Base-by-base conservation (phyloP, 1,284 basidiomycete species). In the Trametes versicolor region DNA sequence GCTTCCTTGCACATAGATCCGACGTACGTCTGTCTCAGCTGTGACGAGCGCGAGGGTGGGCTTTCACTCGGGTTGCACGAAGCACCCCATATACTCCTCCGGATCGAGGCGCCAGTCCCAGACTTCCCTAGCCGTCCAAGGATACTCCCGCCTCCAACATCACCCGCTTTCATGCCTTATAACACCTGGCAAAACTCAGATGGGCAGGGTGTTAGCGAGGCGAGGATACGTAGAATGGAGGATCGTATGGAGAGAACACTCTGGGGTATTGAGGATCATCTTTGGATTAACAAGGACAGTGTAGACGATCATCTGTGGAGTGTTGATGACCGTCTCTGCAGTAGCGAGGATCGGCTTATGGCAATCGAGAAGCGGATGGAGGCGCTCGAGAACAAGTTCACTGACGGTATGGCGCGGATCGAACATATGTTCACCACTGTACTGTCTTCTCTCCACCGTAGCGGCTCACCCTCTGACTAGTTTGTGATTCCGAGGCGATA, bases 391-490 rank as follows among this genome's bases (percentile, higher is more conserved):
- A 41, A 25, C 19, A 34, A 25, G 23, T 3, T 61, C 15, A 25
- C 23, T 8, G 45, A 52, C 15, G 23, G 60, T 4, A 21, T 55
- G 32, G 17, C n/a, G 34, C 52, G 52, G 43, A 55, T 61, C 19
- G 53, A 61, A 34, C 45, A 55, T 12, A 61, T 41, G 45, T 61
- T 61, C 47, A 21, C 36, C n/a, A 21, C 37, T 10, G n/a, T 61
- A 34, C 13, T 61, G 23, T 37, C 43, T 7, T n/a, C 41, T 1
- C 21, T 61, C 15, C 60, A 23, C 13, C 43, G 59, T 1, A 25
- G 27, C 48, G 27, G 15, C 29, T 32, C 29, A 32, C 29, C 29
- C 3, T 32, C 29, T 32, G 3, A 3, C 29, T 32, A 32, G 29
- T 8, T 32, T 32, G 29, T 32, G 29, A 32, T 8, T 32, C 29